A percentile compares a stretch with the other conserved stretches of the same genome.
phyloP scores from a whole-genome alignment of 495 filamentous ascomycete genomes.

The Chaetomium cochliodes region DNA sequence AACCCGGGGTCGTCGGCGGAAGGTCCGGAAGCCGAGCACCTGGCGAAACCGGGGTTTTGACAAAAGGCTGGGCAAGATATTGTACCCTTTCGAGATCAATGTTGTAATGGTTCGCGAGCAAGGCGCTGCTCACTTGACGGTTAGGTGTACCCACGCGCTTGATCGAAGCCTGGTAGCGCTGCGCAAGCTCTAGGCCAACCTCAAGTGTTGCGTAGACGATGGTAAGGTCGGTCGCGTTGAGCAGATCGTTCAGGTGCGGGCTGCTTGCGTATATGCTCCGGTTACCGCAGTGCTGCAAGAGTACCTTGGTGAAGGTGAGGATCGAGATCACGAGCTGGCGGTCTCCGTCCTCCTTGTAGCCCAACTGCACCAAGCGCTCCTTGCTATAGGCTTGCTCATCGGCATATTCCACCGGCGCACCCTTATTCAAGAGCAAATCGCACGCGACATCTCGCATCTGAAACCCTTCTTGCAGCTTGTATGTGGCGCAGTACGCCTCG shows the following conservation, averaged over 20 bases:
- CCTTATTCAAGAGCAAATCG: conserved; percentile 57
- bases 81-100: conserved; percentile 88
- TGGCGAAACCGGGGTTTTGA: conserved; percentile 56
- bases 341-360: conserved; percentile 73
- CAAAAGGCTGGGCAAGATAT: conserved; percentile 77
- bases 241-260: conserved; percentile 74
- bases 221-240: conserved; percentile 79
- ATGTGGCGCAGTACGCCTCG: conserved; percentile 75
- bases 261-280: conserved; percentile 95
- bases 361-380: conserved; percentile 54
- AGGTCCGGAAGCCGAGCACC: conserved; percentile 33
- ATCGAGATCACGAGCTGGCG: conserved; percentile 73
- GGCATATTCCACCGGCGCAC: conserved; percentile 39
- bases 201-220: conserved; percentile 73
- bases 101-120: conserved; percentile 86
- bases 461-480: conserved; percentile 75
- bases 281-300: conserved; percentile 95
- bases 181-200: conserved; percentile 77
- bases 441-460: conserved; percentile 72
- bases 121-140: conserved; percentile 62
- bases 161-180: conserved; percentile 85
- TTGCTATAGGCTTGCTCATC: conserved; percentile 43
- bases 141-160: conserved; percentile 61
- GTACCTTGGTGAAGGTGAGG: conserved; percentile 77
- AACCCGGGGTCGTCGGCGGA: conserved; percentile 49